A percentile compares a stretch with the other conserved stretches of the same genome.
These are phyloP conservation scores for Novakomyces olei DNA, from an alignment of 805 yeast species.

Conservation along the genomic window DNA sequence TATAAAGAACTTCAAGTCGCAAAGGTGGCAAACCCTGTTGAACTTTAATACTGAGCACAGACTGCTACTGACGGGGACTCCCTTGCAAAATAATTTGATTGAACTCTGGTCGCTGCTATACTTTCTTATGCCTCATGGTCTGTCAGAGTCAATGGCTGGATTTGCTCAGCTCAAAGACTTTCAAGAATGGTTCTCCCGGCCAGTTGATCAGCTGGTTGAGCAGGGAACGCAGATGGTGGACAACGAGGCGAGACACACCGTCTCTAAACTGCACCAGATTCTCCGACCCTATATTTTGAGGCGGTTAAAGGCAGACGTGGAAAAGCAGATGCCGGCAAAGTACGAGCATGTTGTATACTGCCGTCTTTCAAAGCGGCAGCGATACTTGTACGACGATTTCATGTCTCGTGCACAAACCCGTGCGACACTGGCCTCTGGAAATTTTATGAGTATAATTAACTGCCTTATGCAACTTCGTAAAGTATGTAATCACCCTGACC, in stretches of 20 bases:
- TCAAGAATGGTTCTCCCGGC: conserved; percentile 97
- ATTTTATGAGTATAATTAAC: conserved; percentile 80
- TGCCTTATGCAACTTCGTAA: conserved; percentile 95
- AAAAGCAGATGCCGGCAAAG: conserved; percentile 96
- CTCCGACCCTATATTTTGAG: conserved; percentile 78
- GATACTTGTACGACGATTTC: conserved; percentile 83
- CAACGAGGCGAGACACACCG: conserved; percentile 63
- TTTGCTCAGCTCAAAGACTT: conserved; percentile 90
- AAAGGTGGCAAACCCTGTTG: conserved; percentile 86
- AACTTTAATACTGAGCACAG: conserved; percentile 86
- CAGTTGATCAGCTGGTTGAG: conserved; percentile 81
- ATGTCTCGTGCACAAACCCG: conserved; percentile 91
- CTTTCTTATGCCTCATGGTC: conserved; percentile 70
- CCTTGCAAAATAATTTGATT: conserved; percentile 80
- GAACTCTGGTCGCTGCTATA: conserved; percentile 91
- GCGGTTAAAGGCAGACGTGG: conserved; percentile 87
- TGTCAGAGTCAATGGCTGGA: conserved; percentile 49
- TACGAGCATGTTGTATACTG: conserved; percentile 89
- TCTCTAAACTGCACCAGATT: conserved; percentile 75
- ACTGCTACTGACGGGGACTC: conserved; percentile 83
- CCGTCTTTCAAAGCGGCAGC: conserved; percentile 74
- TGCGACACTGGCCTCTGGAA: conserved; percentile 84
- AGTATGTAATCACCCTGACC: conserved; percentile 89
- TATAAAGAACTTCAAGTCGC: conserved; percentile 86
- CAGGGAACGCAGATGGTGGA: conserved; percentile 30